Conservation (phyloP, 1,284 basidiomycete species). For the Dichomitus squalens region DNA sequence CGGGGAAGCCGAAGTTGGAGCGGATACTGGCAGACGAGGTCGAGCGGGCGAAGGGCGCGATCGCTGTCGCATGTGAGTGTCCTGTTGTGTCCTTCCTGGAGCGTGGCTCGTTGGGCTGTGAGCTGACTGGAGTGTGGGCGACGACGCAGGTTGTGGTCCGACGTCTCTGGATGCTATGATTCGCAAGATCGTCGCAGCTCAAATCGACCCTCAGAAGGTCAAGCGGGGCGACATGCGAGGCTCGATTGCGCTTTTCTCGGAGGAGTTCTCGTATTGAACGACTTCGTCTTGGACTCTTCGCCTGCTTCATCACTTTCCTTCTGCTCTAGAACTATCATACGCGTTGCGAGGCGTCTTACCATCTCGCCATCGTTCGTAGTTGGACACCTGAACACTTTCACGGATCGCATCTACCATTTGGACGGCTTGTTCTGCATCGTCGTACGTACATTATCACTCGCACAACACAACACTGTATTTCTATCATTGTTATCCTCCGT, state of each 20-base stretch:
- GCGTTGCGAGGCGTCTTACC: background rate
- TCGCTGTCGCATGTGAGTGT: constrained; percentile 70
- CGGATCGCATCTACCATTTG: background rate
- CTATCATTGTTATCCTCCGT: constrained; percentile 2
- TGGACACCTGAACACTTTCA: background rate
- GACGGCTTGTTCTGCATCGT: background rate
- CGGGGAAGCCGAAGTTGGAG: constrained; percentile 76
- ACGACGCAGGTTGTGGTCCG: constrained; percentile 68
- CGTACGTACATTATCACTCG: background rate
- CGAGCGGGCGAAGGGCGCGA: constrained; percentile 51
- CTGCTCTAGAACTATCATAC: background rate
- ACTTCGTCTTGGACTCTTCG: too few species aligned
- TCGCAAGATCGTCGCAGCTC: constrained; percentile 65
- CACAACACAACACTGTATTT: constrained; percentile 12
- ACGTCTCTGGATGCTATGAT: constrained; percentile 72
- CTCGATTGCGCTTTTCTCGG: constrained; percentile 61
- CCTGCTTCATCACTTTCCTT: background rate
- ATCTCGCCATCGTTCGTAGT: background rate
- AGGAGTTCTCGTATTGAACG: constrained; percentile 65
- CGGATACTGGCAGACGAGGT: constrained; percentile 71
- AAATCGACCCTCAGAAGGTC: constrained; percentile 61
- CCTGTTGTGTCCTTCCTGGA: background rate
- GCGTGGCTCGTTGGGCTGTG: background rate
- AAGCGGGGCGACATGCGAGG: constrained; percentile 64
- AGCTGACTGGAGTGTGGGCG: background rate